Evolutionary conservation across 805 yeast genomes (phyloP).

Genomic region (Vanderwaltozyma yarrowii): DNA sequence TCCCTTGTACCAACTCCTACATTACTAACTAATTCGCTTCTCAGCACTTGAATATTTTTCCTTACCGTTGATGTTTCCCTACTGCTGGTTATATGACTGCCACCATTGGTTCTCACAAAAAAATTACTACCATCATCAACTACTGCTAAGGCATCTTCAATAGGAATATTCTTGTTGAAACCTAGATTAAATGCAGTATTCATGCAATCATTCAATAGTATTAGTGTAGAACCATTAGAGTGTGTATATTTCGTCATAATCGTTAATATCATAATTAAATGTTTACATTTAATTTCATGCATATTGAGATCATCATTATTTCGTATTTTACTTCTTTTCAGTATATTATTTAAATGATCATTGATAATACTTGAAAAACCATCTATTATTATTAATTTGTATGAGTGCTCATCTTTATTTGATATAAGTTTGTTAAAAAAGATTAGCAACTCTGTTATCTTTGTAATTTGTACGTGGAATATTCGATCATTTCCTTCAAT

Average conservation of each 20-base stretch:
- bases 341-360: slow-evolving; percentile 13
- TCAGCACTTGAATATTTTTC: slow-evolving; percentile 21
- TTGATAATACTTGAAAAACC: slow-evolving; percentile 25
- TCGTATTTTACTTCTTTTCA: not conserved
- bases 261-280: slow-evolving; percentile 18
- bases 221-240: slow-evolving; percentile 11
- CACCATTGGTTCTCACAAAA: slow-evolving; percentile 10
- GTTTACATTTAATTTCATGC: slow-evolving; percentile 23
- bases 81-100: not conserved
- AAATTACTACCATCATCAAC: slow-evolving; percentile 15
- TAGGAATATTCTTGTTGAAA: not conserved
- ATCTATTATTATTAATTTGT: slow-evolving; percentile 19
- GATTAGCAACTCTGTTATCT: slow-evolving; percentile 18
- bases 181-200: slow-evolving; percentile 18
- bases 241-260: slow-evolving; percentile 22
- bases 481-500: not conserved
- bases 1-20: slow-evolving; percentile 23
- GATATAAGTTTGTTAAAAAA: slow-evolving; percentile 14
- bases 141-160: slow-evolving; percentile 13
- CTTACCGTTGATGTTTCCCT: not conserved
- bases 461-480: slow-evolving; percentile 10
- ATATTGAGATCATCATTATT: slow-evolving; percentile 5
- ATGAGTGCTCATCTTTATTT: slow-evolving; percentile 2
- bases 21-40: slow-evolving; percentile 24
- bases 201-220: slow-evolving; percentile 25